Evolutionary conservation across 495 filamentous ascomycete genomes (phyloP), one percentile per base, ranked within the genome.

Genomic region (Geopyxis carbonaria): DNA sequence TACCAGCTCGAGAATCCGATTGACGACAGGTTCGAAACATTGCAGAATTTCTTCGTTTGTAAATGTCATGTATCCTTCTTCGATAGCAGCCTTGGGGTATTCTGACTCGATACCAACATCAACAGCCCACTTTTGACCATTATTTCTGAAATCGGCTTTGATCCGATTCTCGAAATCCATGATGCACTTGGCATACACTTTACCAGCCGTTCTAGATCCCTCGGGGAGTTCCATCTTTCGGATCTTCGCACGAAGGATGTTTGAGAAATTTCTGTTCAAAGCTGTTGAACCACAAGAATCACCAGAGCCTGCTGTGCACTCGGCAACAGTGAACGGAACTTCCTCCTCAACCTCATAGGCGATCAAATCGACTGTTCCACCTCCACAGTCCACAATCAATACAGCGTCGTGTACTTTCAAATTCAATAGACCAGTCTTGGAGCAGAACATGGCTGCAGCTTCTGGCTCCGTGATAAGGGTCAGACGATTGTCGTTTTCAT

Each of bases 81-180:
- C 78, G 42, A 83, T 80, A 24, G 74, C 77, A 10, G 78, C 78
- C 47, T 83, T 77, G 6, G 78, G 77, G 57, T 78, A 82, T 48
- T 83, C 78, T 2, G 77, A 73, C 58, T 83, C 78, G 33, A 83
- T 80, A 47, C 54, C 31, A 39, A 83, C 69, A 57, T 83, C 78
- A n/a, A 83, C 78, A 7, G 78, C 78, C 78, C 78, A 83, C 55
- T 81, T 82, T 51, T 80, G 75, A 6, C 78, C 75, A 47, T 82
- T 83, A 57, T 82, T 82, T 31, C 78, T 69, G 70, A 83, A 83
- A 52, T 82, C 78, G 22, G 78, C 78, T 57, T 83, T 83, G 61
- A 83, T 80, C 31, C 78, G 64, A 57, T 83, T 82, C 60, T 83
- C 78, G 50, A 83, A 83, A 57, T 83, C 78, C 76, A 80, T 81